Conservation (phyloP, 192 early-diverging fungal genomes). For the Mortierella alpina region DNA sequence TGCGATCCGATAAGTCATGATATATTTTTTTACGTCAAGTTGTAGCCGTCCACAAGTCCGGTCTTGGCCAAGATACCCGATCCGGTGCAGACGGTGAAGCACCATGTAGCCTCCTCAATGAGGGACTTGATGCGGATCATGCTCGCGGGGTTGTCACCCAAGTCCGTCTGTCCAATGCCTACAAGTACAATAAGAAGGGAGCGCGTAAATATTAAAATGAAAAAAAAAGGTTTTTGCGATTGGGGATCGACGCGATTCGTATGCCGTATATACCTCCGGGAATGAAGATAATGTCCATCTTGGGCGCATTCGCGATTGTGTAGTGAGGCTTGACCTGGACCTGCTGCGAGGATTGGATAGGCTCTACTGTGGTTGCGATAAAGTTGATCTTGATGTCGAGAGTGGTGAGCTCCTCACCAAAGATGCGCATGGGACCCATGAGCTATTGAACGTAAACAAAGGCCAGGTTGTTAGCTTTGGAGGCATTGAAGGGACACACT, state of each 20-base stretch:
- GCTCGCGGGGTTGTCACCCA: too few species aligned
- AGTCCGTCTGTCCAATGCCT: too few species aligned
- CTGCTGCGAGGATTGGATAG: conserved; percentile 21
- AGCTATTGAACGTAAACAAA: background rate
- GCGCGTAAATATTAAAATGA: background rate
- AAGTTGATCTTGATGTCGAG: conserved; percentile 38
- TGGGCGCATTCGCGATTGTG: conserved; percentile 33
- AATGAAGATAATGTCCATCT: conserved; percentile 40
- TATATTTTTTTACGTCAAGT: conserved; percentile 38
- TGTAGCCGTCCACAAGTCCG: conserved; percentile 58
- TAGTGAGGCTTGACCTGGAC: conserved; percentile 36
- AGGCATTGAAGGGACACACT: background rate
- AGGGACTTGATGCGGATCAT: too few species aligned
- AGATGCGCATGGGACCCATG: conserved; percentile 49
- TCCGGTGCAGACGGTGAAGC: conserved; percentile 61
- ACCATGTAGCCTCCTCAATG: conserved; percentile 25
- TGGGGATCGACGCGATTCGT: background rate
- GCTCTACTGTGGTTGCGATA: conserved; percentile 10
- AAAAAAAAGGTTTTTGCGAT: too few species aligned
- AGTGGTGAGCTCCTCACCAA: conserved; percentile 27
- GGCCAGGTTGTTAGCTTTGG: too few species aligned
- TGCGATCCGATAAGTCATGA: too few species aligned
- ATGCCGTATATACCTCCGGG: conserved; percentile 31
- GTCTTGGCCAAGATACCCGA: conserved; percentile 56
- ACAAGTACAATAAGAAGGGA: background rate